phyloP scores from a whole-genome alignment of 352 stramenopile species.

The Phytophthora nicotianae region DNA sequence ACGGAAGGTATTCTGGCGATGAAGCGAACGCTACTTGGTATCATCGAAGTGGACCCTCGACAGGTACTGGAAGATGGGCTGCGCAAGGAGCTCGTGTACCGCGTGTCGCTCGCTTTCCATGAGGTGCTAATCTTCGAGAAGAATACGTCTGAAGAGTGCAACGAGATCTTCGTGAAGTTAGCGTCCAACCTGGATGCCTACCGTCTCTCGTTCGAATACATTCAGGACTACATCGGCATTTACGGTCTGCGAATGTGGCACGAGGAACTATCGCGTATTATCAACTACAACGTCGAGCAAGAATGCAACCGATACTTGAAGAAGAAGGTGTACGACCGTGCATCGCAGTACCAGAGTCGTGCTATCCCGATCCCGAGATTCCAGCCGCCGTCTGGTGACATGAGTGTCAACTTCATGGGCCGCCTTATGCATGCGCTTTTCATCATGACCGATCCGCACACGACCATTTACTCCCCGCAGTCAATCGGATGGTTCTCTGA shows the following conservation, averaged over 20 bases:
- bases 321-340: conserved; percentile 93
- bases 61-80: conserved; percentile 94
- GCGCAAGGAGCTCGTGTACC: conserved; percentile 94
- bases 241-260: conserved; percentile 96
- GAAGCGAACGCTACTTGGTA: conserved; percentile 94
- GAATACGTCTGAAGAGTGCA: conserved; percentile 83
- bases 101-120: conserved; percentile 85
- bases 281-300: conserved; percentile 96
- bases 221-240: conserved; percentile 96
- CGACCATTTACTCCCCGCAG: conserved; percentile 92
- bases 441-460: conserved; percentile 92
- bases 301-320: conserved; percentile 96
- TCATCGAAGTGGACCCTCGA: conserved; percentile 94
- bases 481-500: conserved; percentile 93
- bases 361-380: conserved; percentile 94
- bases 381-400: conserved; percentile 79
- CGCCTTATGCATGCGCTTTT: conserved; percentile 92
- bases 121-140: conserved; percentile 89
- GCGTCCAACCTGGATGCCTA: conserved; percentile 91
- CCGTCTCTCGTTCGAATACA: conserved; percentile 93
- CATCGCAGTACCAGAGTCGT: conserved; percentile 91
- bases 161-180: conserved; percentile 86
- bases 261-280: conserved; percentile 93
- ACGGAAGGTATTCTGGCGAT: conserved; percentile 95
- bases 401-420: conserved; percentile 94